phyloP scores from a whole-genome alignment of 805 yeast genomes.

The Maudiozyma bulderi region DNA sequence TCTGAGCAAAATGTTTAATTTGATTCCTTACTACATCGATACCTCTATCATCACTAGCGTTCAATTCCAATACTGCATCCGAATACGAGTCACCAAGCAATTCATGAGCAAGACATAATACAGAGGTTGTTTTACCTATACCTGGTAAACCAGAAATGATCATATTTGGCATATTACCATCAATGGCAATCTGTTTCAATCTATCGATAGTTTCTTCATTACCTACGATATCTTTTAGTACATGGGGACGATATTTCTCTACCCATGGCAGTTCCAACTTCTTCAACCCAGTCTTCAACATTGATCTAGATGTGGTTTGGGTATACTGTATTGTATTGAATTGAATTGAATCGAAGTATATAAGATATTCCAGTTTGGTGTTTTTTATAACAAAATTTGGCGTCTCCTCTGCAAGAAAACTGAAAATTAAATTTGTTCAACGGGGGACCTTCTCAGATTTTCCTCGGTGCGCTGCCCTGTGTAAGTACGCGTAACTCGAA shows the following conservation, averaged over 20 bases:
- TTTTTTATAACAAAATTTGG: too few species aligned
- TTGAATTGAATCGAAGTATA: too few species aligned
- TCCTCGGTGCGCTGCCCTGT: too few species aligned
- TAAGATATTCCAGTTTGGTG: too few species aligned
- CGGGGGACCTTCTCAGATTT: too few species aligned
- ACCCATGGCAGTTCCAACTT: slow-evolving; percentile 48
- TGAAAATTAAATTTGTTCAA: too few species aligned
- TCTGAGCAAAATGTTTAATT: slow-evolving; percentile 93
- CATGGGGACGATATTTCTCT: slow-evolving; percentile 87
- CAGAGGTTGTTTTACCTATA: slow-evolving; percentile 92
- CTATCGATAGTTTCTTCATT: slow-evolving; percentile 84
- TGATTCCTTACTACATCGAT: slow-evolving; percentile 91
- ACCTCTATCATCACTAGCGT: slow-evolving; percentile 96
- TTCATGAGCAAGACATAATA: slow-evolving; percentile 81
- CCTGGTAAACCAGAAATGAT: slow-evolving; percentile 96
- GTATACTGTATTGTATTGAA: too few species aligned
- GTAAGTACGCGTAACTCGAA: too few species aligned
- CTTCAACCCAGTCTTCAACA: slow-evolving; percentile 9
- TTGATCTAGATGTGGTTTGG: not conserved
- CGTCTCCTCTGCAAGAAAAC: too few species aligned
- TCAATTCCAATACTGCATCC: slow-evolving; percentile 84
- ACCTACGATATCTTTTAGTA: slow-evolving; percentile 81
- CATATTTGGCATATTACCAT: slow-evolving; percentile 96
- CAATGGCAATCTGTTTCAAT: slow-evolving; percentile 70
- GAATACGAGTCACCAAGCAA: slow-evolving; percentile 61